Evolutionary conservation across 2,329 filamentous ascomycete genomes (phyloP), one percentile per base, ranked within the genome.

Genomic region (Monilinia fructigena): DNA sequence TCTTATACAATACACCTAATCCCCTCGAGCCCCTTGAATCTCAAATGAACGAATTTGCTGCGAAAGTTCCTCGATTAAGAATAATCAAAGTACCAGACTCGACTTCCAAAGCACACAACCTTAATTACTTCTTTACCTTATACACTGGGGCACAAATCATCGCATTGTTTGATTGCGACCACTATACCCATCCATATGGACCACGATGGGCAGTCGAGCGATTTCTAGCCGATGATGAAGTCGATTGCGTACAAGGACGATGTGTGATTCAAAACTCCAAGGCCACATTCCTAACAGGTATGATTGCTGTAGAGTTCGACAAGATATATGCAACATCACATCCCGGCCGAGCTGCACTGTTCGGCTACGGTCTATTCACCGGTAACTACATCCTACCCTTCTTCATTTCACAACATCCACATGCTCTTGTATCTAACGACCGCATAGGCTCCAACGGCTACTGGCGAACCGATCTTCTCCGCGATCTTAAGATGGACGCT

Each of bases 301-400:
- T 82, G 79, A 82, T 82, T 20, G 77, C 79, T 2, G 78, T 82
- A 45, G 81, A 82, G 68, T 82, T 82, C 66, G 81, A 82, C 72
- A 82, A 82, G 72, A 82, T 82, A 67, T 82, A 82, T 69, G 81
- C 80, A 2, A 80, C 82, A 14, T 82, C 81, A 14, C 81, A 82
- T 69, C 81, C 81, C 2, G 81, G 81, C 6, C 77, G 81, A 12
- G 77, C 79, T 12, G 76, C 78, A 6, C 79, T 82, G 76, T 82
- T 78, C 72, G 78, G 77, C 5, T 82, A 82, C 65, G 81, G 80
- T 18, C 76, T 82, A 6, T 82, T 82, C 73, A 81, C 79, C 63
- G 81, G 63, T 62, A 54, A 56, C 16, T 16, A 2, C 3, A 42
- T 14, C 5, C 16, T 23, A 23, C 11, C 1, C 12, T 10, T 10